Evolutionary conservation across 2,329 filamentous ascomycete genomes (phyloP).

Genomic region (Penicillium sp.): DNA sequence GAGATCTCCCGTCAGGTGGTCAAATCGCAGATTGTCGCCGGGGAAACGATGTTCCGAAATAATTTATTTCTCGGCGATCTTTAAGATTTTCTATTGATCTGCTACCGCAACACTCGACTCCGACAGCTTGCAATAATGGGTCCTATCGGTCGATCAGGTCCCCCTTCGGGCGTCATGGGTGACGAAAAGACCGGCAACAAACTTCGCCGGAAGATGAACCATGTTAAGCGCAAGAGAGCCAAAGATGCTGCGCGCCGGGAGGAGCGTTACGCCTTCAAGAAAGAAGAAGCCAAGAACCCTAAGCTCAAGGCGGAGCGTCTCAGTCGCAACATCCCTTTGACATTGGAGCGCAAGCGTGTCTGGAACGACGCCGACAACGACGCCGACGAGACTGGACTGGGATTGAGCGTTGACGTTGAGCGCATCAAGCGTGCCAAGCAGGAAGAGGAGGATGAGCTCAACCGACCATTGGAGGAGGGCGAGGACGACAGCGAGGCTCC

Average conservation of each 20-base stretch:
- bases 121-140: constrained; percentile 46
- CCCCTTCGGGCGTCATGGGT: constrained; percentile 48
- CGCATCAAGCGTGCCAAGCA: constrained; percentile 51
- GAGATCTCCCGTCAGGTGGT: constrained; percentile 11
- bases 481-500: constrained; percentile 46
- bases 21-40: constrained; percentile 20
- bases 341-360: constrained; percentile 82
- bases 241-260: constrained; percentile 75
- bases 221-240: constrained; percentile 77
- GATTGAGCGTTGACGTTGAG: constrained; percentile 51
- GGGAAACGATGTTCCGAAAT: constrained; percentile 30
- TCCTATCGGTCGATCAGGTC: constrained; percentile 46
- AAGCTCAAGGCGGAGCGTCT: constrained; percentile 71
- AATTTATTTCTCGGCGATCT: constrained; percentile 31
- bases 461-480: constrained; percentile 43
- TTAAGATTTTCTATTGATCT: constrained; percentile 5
- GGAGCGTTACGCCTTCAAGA: constrained; percentile 74
- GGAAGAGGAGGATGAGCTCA: constrained; percentile 47
- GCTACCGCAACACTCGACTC: constrained; percentile 4
- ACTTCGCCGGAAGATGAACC: constrained; percentile 72
- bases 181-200: constrained; percentile 72
- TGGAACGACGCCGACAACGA: constrained; percentile 76
- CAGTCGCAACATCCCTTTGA: constrained; percentile 75
- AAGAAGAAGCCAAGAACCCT: constrained; percentile 83
- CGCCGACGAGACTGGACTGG: constrained; percentile 47